Conservation (phyloP, 768 basidiomycete species). For the Tricholoma flavovirens region DNA sequence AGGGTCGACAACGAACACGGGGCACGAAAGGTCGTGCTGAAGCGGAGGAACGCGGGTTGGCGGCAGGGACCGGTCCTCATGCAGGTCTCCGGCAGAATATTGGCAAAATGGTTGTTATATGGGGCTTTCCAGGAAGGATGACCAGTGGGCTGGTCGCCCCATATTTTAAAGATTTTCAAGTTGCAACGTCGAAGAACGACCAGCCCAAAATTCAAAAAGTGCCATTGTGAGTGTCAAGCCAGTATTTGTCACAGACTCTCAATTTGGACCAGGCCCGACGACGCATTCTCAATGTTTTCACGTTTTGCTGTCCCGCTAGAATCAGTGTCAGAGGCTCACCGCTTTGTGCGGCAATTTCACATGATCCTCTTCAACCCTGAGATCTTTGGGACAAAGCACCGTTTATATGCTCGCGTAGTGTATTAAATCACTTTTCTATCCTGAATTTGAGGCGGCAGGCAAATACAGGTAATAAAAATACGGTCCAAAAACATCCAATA, state of each 20-base stretch:
- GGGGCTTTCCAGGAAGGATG: constrained; percentile 54
- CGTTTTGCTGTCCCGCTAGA: constrained; percentile 51
- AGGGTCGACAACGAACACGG: constrained; percentile 15
- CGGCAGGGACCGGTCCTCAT: constrained; percentile 40
- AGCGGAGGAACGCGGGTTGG: constrained; percentile 18
- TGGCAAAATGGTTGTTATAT: constrained; percentile 52
- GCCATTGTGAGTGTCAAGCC: constrained; percentile 35
- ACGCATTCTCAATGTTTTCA: constrained; percentile 39
- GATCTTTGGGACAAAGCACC: constrained; percentile 6
- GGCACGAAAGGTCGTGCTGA: constrained; percentile 27
- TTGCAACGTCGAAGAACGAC: constrained; percentile 34
- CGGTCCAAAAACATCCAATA: constrained; percentile 10
- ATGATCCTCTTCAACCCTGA: constrained; percentile 33
- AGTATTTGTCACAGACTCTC: neutral
- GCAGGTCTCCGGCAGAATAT: constrained; percentile 41
- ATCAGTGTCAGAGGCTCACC: constrained; percentile 62
- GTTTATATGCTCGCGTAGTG: constrained; percentile 15
- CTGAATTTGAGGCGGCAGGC: constrained; percentile 3
- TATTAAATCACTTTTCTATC: constrained; percentile 12
- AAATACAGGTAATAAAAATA: constrained; percentile 22
- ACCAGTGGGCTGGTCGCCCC: constrained; percentile 28
- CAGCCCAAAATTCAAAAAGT: constrained; percentile 44
- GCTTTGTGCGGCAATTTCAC: constrained; percentile 58
- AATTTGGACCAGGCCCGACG: constrained; percentile 24
- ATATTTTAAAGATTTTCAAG: constrained; percentile 38